Conservation (phyloP, 2,329 filamentous ascomycete species). For the Penicillium sp. region DNA sequence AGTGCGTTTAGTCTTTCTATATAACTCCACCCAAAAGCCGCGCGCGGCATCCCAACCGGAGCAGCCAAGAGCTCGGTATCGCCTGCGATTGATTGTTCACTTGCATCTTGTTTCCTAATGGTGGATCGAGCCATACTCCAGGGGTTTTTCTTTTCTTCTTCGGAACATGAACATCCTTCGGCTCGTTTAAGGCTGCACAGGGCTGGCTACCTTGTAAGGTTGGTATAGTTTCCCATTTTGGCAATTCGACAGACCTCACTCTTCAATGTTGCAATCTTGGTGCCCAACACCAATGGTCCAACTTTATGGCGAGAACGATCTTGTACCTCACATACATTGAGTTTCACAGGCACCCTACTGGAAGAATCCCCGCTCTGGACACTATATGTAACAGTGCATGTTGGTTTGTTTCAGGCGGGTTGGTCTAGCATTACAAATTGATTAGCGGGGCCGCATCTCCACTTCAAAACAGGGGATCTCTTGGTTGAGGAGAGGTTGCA, state of each 20-base stretch:
- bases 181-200: conserved; percentile 1
- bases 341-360: background rate
- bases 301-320: background rate
- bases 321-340: background rate
- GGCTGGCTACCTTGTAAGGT: conserved; percentile 2
- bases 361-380: background rate
- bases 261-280: background rate
- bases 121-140: background rate
- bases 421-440: background rate
- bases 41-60: conserved; percentile 2
- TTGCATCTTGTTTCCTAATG: conserved; percentile 3
- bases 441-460: background rate
- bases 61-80: conserved; percentile 5
- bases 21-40: conserved; percentile 9
- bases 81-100: conserved; percentile 2
- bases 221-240: background rate
- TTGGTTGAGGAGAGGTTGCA: background rate
- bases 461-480: background rate
- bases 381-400: background rate
- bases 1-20: background rate
- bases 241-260: background rate
- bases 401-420: background rate
- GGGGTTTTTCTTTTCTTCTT: background rate
- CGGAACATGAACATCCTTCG: background rate
- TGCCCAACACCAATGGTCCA: conserved; percentile 3